These are phyloP conservation scores for Tephrocybe sp. DNA, from an alignment of 768 basidiomycete genomes.

Conservation along the genomic window DNA sequence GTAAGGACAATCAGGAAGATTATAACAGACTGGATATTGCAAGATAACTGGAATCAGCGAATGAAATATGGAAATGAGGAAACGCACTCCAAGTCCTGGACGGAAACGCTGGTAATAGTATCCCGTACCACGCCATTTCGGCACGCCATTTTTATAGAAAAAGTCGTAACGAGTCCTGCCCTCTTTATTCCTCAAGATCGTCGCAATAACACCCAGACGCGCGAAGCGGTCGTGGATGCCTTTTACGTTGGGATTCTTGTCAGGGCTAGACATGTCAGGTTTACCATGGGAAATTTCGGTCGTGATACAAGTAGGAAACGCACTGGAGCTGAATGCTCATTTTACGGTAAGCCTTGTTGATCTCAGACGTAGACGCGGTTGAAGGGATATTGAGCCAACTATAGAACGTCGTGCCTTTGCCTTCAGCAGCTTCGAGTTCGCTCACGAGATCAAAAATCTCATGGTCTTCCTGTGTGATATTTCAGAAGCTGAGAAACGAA, in stretches of 20 bases:
- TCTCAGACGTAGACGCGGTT: slow-evolving; percentile 71
- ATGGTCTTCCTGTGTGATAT: slow-evolving; percentile 75
- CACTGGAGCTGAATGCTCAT: slow-evolving; percentile 90
- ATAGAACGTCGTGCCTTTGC: slow-evolving; percentile 95
- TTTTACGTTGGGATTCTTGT: slow-evolving; percentile 89
- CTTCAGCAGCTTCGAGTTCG: slow-evolving; percentile 77
- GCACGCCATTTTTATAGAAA: slow-evolving; percentile 97
- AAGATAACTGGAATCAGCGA: slow-evolving; percentile 6
- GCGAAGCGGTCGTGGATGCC: slow-evolving; percentile 87
- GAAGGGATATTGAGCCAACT: slow-evolving; percentile 83
- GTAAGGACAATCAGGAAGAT: slow-evolving; percentile 76
- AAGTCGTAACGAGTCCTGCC: slow-evolving; percentile 84
- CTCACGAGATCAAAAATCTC: slow-evolving; percentile 95
- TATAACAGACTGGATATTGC: slow-evolving; percentile 57
- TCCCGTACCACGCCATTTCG: slow-evolving; percentile 92
- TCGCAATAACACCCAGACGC: slow-evolving; percentile 81
- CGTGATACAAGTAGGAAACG: slow-evolving; percentile 28
- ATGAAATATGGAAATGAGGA: slow-evolving; percentile 2
- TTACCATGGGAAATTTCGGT: background rate
- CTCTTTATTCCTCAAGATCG: slow-evolving; percentile 75
- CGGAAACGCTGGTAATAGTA: slow-evolving; percentile 97
- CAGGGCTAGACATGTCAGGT: slow-evolving; percentile 56
- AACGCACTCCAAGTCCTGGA: slow-evolving; percentile 77
- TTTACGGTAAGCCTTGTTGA: slow-evolving; percentile 88
- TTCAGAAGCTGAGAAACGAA: background rate